Evolutionary conservation across 2,329 filamentous ascomycete genomes (phyloP).

Genomic region (Trichoderma sp.): DNA sequence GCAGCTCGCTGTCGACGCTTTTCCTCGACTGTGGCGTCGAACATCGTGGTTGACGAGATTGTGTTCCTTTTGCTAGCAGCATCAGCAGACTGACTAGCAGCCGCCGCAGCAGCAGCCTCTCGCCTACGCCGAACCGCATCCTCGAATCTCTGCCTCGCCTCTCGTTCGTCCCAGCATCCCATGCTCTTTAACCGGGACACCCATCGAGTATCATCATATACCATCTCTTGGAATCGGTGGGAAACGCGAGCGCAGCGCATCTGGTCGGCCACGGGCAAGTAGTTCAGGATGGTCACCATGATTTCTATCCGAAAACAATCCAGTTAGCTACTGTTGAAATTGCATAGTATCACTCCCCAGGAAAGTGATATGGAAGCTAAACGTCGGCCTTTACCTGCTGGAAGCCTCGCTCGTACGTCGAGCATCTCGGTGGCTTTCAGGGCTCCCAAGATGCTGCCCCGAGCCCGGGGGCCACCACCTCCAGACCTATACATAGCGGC

Average conservation of each 20-base stretch:
- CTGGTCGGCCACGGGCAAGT: constrained; percentile 82
- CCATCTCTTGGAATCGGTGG: constrained; percentile 91
- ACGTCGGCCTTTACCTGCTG: constrained; percentile 64
- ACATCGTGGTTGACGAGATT: constrained; percentile 59
- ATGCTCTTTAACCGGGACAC: constrained; percentile 83
- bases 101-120: constrained; percentile 51
- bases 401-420: constrained; percentile 75
- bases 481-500: constrained; percentile 49
- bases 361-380: not conserved
- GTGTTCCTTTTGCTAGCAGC: constrained; percentile 30
- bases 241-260: constrained; percentile 84
- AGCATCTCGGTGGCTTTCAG: constrained; percentile 81
- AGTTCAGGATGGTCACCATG: constrained; percentile 83
- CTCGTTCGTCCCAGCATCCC: constrained; percentile 88
- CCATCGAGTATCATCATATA: constrained; percentile 97
- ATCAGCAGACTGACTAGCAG: constrained; percentile 30
- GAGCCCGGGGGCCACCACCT: constrained; percentile 40
- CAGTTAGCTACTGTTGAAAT: constrained; percentile 21
- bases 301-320: constrained; percentile 63
- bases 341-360: not conserved
- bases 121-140: constrained; percentile 65
- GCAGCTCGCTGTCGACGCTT: constrained; percentile 53
- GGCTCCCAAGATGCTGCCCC: constrained; percentile 69
- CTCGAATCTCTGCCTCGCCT: constrained; percentile 81
- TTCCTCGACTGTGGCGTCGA: constrained; percentile 73